Evolutionary conservation across 805 yeast genomes (phyloP).

Genomic region (Zygosaccharomyces gambellarensis): DNA sequence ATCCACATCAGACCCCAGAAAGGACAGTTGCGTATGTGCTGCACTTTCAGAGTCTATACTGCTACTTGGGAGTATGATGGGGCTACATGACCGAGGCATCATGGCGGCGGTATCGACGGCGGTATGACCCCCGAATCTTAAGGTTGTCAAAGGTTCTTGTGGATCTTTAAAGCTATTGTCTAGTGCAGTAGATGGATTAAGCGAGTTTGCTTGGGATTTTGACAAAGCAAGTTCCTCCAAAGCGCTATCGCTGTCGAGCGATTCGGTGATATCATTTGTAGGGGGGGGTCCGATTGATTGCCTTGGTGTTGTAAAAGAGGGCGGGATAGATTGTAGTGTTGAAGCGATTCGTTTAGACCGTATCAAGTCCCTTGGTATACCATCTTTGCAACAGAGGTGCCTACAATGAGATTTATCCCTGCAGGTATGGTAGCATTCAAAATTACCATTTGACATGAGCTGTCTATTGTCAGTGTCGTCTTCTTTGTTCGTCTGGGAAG

Average conservation of each 20-base stretch:
- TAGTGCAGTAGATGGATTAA: neutral
- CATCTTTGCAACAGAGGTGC: slow-evolving; percentile 47
- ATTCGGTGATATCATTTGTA: neutral
- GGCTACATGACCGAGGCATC: neutral
- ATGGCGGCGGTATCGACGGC: neutral
- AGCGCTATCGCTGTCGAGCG: neutral
- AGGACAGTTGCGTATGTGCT: slow-evolving; percentile 12
- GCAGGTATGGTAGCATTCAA: slow-evolving; percentile 42
- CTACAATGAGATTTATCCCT: slow-evolving; percentile 39
- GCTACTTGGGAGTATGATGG: neutral
- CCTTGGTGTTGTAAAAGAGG: neutral
- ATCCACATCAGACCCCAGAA: slow-evolving; percentile 22
- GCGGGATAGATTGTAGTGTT: neutral
- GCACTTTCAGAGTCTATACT: neutral
- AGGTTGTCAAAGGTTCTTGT: neutral
- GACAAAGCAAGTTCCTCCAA: neutral
- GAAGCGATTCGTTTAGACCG: slow-evolving; percentile 4
- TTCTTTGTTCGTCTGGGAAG: slow-evolving; percentile 1
- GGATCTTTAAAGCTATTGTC: neutral
- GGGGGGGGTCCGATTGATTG: neutral
- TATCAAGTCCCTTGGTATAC: slow-evolving; percentile 29
- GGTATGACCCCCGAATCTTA: neutral
- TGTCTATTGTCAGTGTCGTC: slow-evolving; percentile 10
- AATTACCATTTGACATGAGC: slow-evolving; percentile 30
- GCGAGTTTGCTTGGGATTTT: neutral